Conservation (phyloP, 495 filamentous ascomycete genomes). For the Penicillium parvum region DNA sequence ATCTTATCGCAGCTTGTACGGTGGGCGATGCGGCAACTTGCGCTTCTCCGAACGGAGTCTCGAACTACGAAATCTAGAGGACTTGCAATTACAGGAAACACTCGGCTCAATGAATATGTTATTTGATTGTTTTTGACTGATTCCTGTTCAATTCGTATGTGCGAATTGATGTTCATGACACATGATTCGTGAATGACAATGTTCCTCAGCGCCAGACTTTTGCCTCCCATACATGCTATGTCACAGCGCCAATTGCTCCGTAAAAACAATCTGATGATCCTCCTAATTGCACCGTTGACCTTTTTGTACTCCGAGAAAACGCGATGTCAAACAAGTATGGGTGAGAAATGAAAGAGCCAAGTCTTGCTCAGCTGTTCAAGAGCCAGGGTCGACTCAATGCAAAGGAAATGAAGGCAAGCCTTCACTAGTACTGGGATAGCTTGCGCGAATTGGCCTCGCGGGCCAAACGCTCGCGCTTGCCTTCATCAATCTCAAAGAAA, state of each 20-base stretch:
- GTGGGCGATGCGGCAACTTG: conserved; percentile 31
- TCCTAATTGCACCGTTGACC: too few relatives aligned
- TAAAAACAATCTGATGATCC: too few relatives aligned
- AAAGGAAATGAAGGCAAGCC: too few relatives aligned
- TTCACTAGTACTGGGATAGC: conserved; percentile 27
- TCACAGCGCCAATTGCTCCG: conserved; percentile 17
- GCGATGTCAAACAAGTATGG: background rate
- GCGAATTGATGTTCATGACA: conserved; percentile 7
- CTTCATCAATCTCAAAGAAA: conserved; percentile 47
- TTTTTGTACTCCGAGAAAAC: conserved; percentile 11
- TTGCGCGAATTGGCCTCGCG: conserved; percentile 46
- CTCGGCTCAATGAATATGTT: too few relatives aligned
- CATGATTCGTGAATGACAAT: conserved; percentile 17
- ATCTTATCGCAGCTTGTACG: conserved; percentile 34
- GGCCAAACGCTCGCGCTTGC: conserved; percentile 45
- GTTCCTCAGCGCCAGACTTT: conserved; percentile 10
- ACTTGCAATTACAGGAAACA: too few relatives aligned
- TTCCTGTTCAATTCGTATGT: conserved; percentile 1
- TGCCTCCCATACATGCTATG: conserved; percentile 14
- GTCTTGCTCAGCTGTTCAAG: too few relatives aligned
- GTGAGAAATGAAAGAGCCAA: conserved; percentile 1
- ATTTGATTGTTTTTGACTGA: background rate
- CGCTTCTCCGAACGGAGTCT: conserved; percentile 21
- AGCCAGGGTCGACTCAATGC: too few relatives aligned
- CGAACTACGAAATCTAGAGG: too few relatives aligned